These are phyloP conservation scores for Globisporangium takayamanum DNA, from an alignment of 352 stramenopile genomes.

Conservation along the genomic window DNA sequence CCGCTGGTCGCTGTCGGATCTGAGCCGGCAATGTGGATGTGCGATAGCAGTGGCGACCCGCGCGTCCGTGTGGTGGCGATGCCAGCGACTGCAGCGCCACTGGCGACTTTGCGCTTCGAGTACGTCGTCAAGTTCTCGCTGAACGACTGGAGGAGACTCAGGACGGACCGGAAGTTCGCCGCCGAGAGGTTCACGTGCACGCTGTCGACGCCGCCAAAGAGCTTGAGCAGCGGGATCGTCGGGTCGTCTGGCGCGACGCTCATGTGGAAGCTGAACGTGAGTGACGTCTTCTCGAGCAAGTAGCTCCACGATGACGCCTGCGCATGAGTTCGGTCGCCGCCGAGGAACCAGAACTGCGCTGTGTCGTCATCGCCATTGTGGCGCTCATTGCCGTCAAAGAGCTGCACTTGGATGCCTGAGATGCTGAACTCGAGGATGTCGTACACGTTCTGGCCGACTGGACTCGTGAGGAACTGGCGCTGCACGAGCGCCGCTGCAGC, in stretches of 20 bases:
- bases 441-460: slow-evolving; percentile 49
- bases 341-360: slow-evolving; percentile 10
- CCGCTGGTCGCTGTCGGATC: slow-evolving; percentile 11
- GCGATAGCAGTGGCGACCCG: neutral
- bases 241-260: slow-evolving; percentile 76
- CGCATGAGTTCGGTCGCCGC: slow-evolving; percentile 1
- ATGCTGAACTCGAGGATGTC: slow-evolving; percentile 74
- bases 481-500: slow-evolving; percentile 3
- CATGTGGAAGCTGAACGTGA: slow-evolving; percentile 65
- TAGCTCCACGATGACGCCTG: slow-evolving; percentile 36
- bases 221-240: slow-evolving; percentile 69
- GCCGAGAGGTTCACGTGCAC: slow-evolving; percentile 70
- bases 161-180: slow-evolving; percentile 47
- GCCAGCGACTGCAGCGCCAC: neutral
- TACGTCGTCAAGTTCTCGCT: slow-evolving; percentile 55
- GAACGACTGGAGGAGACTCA: slow-evolving; percentile 63
- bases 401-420: slow-evolving; percentile 71
- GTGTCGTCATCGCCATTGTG: neutral
- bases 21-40: slow-evolving; percentile 1
- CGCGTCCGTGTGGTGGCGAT: neutral
- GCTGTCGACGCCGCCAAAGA: slow-evolving; percentile 61
- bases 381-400: slow-evolving; percentile 22
- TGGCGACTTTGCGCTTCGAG: slow-evolving; percentile 24
- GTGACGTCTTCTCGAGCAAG: slow-evolving; percentile 68
- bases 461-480: slow-evolving; percentile 12